phyloP scores from a whole-genome alignment of 2,329 filamentous ascomycete genomes.

The Calonectria pseudoturangicola region DNA sequence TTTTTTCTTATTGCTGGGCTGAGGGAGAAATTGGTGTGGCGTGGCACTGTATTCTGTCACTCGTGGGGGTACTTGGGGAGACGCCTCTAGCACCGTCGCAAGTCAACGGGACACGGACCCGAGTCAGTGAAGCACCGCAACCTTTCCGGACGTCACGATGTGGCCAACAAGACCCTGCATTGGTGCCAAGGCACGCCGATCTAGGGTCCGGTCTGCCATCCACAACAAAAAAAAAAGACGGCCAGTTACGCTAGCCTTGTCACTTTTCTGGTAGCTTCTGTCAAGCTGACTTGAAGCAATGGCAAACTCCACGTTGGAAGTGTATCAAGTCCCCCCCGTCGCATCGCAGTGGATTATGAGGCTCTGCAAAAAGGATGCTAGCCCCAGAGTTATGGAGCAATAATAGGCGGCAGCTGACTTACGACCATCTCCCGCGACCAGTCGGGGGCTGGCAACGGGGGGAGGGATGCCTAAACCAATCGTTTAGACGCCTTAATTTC shows the following conservation, averaged over 20 bases:
- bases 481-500: constrained; percentile 23
- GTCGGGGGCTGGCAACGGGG: background rate
- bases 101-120: background rate
- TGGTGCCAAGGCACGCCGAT: constrained; percentile 37
- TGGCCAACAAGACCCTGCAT: constrained; percentile 18
- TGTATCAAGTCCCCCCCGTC: background rate
- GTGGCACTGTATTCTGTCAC: too few species aligned
- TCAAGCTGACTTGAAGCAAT: constrained; percentile 3
- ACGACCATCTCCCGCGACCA: background rate
- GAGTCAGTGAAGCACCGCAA: constrained; percentile 23
- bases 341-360: background rate
- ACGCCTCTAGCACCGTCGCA: background rate
- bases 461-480: background rate
- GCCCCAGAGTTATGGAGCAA: background rate
- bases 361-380: background rate
- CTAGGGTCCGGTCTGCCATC: constrained; percentile 31
- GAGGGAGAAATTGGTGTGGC: too few species aligned
- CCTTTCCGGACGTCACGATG: constrained; percentile 21
- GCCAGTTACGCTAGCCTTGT: constrained; percentile 18
- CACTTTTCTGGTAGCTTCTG: constrained; percentile 13
- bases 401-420: constrained; percentile 11
- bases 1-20: too few species aligned
- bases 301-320: background rate
- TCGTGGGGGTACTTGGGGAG: background rate
- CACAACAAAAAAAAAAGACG: background rate